phyloP scores from a whole-genome alignment of 257 asterid genomes.

The Solanum ossicruentum region DNA sequence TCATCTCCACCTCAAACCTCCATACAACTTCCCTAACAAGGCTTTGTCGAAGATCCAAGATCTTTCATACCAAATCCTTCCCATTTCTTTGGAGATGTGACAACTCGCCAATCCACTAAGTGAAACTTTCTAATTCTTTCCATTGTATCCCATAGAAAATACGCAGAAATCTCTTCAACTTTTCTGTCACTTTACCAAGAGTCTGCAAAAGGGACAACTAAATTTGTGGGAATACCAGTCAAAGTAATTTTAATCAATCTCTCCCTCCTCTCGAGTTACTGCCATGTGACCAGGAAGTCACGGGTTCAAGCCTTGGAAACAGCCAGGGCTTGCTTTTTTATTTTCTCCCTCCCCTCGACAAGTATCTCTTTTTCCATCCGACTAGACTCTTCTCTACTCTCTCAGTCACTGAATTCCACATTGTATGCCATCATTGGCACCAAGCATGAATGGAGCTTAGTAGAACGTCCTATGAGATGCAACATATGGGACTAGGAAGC shows the following conservation, averaged over 20 bases:
- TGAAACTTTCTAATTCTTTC: neutral
- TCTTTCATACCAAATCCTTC: neutral
- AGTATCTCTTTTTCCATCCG: neutral
- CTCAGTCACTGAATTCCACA: neutral
- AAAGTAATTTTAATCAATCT: neutral
- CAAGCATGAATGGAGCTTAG: neutral
- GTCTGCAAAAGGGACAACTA: neutral
- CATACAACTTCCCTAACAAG: neutral
- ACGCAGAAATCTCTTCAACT: neutral
- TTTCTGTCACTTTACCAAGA: neutral
- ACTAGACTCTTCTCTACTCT: neutral
- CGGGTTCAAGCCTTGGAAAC: too few relatives aligned
- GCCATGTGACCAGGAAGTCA: too few relatives aligned
- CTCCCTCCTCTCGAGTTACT: neutral
- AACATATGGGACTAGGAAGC: neutral
- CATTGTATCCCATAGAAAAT: neutral
- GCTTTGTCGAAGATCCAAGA: neutral
- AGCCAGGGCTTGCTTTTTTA: too few relatives aligned
- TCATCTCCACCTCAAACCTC: neutral
- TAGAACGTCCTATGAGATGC: neutral
- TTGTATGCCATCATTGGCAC: neutral
- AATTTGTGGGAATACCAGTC: neutral
- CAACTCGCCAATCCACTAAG: neutral
- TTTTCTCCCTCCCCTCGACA: neutral
- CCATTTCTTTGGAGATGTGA: neutral